Evolutionary conservation across 1,284 basidiomycete genomes (phyloP).

Genomic region (Bondarzewia mesenterica): DNA sequence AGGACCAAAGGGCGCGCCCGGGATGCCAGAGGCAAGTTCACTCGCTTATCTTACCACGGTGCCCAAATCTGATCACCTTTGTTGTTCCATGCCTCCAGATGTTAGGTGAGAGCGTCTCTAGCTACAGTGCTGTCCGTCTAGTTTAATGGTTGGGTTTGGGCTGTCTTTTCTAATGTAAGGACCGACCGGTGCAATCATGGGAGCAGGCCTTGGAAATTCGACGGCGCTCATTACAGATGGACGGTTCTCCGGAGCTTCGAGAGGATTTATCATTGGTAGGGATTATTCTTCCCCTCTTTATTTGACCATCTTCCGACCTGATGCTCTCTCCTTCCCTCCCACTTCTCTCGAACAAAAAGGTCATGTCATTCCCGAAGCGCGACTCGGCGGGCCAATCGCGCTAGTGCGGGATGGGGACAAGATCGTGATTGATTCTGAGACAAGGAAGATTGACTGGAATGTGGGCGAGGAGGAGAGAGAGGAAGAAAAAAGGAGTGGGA

Average conservation of each 20-base stretch:
- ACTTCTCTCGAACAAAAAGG: conserved; percentile 32
- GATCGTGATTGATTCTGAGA: conserved; percentile 76
- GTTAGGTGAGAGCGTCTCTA: conserved; percentile 27
- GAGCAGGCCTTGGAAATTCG: conserved; percentile 84
- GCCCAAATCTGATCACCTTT: too few species aligned
- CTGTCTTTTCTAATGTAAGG: not conserved
- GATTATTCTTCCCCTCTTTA: not conserved
- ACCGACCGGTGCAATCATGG: conserved; percentile 87
- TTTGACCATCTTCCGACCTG: not conserved
- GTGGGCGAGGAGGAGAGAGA: conserved; percentile 78
- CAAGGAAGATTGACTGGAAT: conserved; percentile 74
- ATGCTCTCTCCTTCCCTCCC: too few species aligned
- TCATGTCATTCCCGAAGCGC: conserved; percentile 91
- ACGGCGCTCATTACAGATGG: conserved; percentile 96
- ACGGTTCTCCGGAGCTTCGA: conserved; percentile 82
- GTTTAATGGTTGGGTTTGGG: not conserved
- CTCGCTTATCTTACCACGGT: too few species aligned
- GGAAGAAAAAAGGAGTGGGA: conserved; percentile 70
- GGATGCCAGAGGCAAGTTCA: conserved; percentile 80
- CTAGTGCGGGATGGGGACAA: conserved; percentile 89
- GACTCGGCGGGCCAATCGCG: conserved; percentile 90
- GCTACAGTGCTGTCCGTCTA: too few species aligned
- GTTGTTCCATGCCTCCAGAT: too few species aligned
- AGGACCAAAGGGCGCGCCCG: conserved; percentile 92
- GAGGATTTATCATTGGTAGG: conserved; percentile 57